phyloP scores from a whole-genome alignment of 2,329 filamentous ascomycete genomes.

The Nannizziopsis arthrosporioides region DNA sequence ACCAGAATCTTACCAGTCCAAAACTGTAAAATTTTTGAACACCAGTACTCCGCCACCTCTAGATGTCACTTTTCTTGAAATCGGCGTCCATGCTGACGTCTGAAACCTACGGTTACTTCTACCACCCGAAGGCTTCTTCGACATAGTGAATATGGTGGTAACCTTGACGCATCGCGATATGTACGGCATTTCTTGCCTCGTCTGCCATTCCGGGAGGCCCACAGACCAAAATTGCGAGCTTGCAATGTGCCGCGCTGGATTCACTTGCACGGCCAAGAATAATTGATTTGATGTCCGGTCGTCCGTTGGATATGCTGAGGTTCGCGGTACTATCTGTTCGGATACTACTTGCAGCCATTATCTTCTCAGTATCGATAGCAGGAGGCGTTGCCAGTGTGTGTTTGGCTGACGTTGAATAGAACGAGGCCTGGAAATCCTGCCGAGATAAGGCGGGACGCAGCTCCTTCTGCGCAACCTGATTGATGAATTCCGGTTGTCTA shows the following conservation, averaged over 20 bases:
- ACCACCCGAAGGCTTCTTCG: constrained; percentile 34
- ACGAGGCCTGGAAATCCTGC: constrained; percentile 12
- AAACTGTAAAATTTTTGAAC: no score
- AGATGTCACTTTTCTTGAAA: no score
- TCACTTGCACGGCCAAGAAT: not conserved
- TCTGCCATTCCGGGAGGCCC: constrained; percentile 35
- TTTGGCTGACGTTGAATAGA: constrained; percentile 13
- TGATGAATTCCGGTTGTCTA: constrained; percentile 18
- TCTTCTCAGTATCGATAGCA: not conserved
- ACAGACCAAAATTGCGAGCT: constrained; percentile 30
- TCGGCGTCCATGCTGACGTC: not conserved
- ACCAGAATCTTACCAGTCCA: no score
- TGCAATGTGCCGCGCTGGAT: constrained; percentile 1
- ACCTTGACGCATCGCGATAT: constrained; percentile 22
- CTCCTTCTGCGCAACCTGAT: constrained; percentile 15
- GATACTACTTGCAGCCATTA: not conserved
- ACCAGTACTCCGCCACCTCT: no score
- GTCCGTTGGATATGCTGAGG: not conserved
- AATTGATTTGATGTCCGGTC: constrained; percentile 4
- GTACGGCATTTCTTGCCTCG: constrained; percentile 28
- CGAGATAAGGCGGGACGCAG: constrained; percentile 11
- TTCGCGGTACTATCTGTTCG: not conserved
- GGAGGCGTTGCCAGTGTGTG: not conserved
- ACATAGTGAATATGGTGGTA: constrained; percentile 31
- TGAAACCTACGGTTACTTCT: not conserved